Evolutionary conservation across 2,329 filamentous ascomycete species (phyloP).

Genomic region (Neonectria sp.): DNA sequence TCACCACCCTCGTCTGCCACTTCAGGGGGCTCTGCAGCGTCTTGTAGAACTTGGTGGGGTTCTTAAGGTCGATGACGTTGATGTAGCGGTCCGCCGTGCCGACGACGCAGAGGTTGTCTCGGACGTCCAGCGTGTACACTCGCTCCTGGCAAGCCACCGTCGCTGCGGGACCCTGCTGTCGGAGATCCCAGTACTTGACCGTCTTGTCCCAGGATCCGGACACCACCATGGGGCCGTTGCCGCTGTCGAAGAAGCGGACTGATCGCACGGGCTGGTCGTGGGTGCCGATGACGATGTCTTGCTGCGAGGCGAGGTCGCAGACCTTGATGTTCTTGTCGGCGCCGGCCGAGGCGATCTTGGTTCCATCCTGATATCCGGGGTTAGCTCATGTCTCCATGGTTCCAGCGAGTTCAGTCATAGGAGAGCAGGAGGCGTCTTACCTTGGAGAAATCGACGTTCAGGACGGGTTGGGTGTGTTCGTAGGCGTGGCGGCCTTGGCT

Average conservation of each 20-base stretch:
- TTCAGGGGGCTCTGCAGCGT: constrained; percentile 95
- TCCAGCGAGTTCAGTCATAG: not conserved
- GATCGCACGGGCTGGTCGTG: constrained; percentile 88
- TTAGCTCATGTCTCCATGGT: constrained; percentile 18
- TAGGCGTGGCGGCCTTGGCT: constrained; percentile 89
- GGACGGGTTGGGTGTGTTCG: constrained; percentile 87
- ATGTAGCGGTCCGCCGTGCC: constrained; percentile 97
- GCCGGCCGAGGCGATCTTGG: constrained; percentile 88
- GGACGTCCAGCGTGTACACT: constrained; percentile 93
- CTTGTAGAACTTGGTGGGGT: constrained; percentile 95
- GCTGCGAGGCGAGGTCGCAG: constrained; percentile 81
- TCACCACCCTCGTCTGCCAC: constrained; percentile 97
- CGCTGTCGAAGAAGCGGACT: constrained; percentile 83
- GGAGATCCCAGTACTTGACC: constrained; percentile 90
- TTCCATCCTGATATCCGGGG: constrained; percentile 78
- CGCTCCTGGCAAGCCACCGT: constrained; percentile 80
- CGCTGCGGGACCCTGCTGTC: constrained; percentile 75
- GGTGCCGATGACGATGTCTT: constrained; percentile 81
- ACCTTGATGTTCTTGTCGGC: constrained; percentile 93
- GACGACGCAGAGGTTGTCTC: constrained; percentile 89
- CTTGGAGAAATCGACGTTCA: constrained; percentile 90
- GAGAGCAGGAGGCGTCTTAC: constrained; percentile 64
- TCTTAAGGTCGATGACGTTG: constrained; percentile 92
- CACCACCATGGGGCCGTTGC: constrained; percentile 84
- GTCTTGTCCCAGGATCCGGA: constrained; percentile 96